Conservation (phyloP, 1,139 yeast species). For the Sugiyamaella paludigena region DNA sequence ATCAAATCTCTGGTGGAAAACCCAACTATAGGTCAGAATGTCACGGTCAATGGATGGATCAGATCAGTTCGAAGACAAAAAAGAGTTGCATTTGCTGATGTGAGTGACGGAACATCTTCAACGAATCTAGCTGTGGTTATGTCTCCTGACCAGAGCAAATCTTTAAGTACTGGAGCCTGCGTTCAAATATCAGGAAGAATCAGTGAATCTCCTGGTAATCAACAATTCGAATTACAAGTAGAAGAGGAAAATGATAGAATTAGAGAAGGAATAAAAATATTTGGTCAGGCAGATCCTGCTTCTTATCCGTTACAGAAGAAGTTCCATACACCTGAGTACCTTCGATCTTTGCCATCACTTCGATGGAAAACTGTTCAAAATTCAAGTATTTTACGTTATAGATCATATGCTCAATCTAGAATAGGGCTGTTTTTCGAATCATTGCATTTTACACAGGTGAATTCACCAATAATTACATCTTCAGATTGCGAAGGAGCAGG, state of each 20-base stretch:
- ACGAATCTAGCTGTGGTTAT: slow-evolving; percentile 57
- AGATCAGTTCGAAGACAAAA: slow-evolving; percentile 69
- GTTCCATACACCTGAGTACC: slow-evolving; percentile 58
- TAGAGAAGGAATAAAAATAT: slow-evolving; percentile 33
- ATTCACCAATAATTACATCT: slow-evolving; percentile 82
- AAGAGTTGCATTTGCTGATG: slow-evolving; percentile 73
- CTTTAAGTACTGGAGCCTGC: slow-evolving; percentile 47
- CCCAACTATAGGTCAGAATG: slow-evolving; percentile 21
- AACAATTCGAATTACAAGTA: slow-evolving; percentile 48
- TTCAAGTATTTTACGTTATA: slow-evolving; percentile 63
- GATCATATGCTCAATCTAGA: slow-evolving; percentile 62
- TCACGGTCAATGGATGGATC: slow-evolving; percentile 64
- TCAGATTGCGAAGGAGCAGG: slow-evolving; percentile 99
- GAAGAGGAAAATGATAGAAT: slow-evolving; percentile 26
- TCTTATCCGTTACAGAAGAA: slow-evolving; percentile 82
- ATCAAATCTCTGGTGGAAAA: slow-evolving; percentile 8
- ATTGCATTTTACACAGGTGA: slow-evolving; percentile 62
- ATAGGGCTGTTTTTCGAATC: slow-evolving; percentile 55
- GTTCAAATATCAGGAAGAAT: slow-evolving; percentile 44
- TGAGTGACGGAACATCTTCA: slow-evolving; percentile 70
- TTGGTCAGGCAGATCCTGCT: slow-evolving; percentile 40
- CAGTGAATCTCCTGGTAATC: slow-evolving; percentile 37
- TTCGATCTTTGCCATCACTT: slow-evolving; percentile 70
- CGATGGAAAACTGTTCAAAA: slow-evolving; percentile 71
- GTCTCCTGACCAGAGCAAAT: slow-evolving; percentile 30